A percentile compares a stretch with the other conserved stretches of the same genome.
Evolutionary conservation across 176 grass and related monocot genomes (phyloP).

Genomic region (Chrysopogon serrulatus): DNA sequence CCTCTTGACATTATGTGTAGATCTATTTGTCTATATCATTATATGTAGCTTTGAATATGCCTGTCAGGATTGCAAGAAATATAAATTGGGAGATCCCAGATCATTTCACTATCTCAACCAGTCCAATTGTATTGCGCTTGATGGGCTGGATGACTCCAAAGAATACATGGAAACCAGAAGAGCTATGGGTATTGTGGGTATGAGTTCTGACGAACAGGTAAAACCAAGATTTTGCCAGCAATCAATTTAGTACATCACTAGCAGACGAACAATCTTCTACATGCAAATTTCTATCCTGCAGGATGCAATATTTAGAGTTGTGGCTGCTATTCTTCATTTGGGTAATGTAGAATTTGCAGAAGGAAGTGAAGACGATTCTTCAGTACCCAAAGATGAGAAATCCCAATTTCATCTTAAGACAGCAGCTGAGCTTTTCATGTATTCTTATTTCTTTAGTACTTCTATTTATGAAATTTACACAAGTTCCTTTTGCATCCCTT

Average conservation of each 20-base stretch:
- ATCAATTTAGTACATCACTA: background rate
- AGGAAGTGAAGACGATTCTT: constrained; percentile 81
- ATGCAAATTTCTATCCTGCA: constrained; percentile 18
- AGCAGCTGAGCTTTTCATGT: constrained; percentile 98
- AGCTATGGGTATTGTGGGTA: constrained; percentile 92
- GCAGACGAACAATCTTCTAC: background rate
- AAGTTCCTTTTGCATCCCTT: constrained; percentile 1
- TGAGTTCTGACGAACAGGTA: constrained; percentile 81
- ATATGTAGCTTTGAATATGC: constrained; percentile 10
- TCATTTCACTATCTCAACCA: constrained; percentile 95
- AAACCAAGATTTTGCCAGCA: background rate
- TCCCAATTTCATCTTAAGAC: constrained; percentile 86
- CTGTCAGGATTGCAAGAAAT: constrained; percentile 61
- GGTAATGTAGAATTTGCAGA: constrained; percentile 88
- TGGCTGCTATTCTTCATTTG: constrained; percentile 97
- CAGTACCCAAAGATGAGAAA: constrained; percentile 82
- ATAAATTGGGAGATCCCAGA: constrained; percentile 72
- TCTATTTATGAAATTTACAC: constrained; percentile 2
- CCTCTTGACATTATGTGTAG: background rate
- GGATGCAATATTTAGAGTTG: constrained; percentile 94
- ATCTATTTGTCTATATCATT: background rate
- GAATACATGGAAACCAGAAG: constrained; percentile 79
- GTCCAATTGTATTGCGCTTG: constrained; percentile 82
- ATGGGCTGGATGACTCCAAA: constrained; percentile 77
- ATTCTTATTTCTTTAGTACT: constrained; percentile 18